Base-by-base conservation (phyloP, 352 stramenopile genomes). In the Pythium aquatile region DNA sequence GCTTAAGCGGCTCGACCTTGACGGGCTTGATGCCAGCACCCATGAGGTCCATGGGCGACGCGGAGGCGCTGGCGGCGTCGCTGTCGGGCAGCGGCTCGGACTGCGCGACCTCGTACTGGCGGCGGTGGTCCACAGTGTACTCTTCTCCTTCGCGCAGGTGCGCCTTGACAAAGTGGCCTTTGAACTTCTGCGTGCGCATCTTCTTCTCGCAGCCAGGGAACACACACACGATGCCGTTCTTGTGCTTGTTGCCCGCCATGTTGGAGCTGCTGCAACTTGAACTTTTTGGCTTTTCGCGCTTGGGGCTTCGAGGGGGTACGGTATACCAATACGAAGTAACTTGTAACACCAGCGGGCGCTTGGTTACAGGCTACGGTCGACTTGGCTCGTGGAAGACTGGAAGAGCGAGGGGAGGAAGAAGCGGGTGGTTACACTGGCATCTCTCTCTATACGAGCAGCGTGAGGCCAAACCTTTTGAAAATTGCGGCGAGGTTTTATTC, bases 151-250 rank as follows among this genome's bases (percentile, higher is more conserved):
- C 73, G 66, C 79, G 85, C 58, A 94, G 65, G 58, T 94, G 85
- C 63, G 72, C 68, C 73, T 88, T 88, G 42, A 79, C 80, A 61
- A 94, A 94, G 71, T 94, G 85, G 70, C 85, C 71, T 66, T 94
- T 94, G 65, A 94, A 94, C 69, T 94, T 94, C 59, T 94, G 85
- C 60, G 85, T 94, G 68, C 85, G 81, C 85, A 94, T 94, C 52
- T 81, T 75, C 75, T 90, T 92, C 57, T 88, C 81, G 69, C 85
- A 94, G 28, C 85, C 79, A 11, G 85, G 85, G 59, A 84, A 94
- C 69, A 76, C 80, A 73, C 85, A 94, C 62, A 92, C 77, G 67
- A 91, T 94, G 73, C 85, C 85, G 56, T 94, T 94, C 80, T 94
- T 94, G 83, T 94, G 85, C 75, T 94, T 94, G 76, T 88, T 94